A percentile compares a stretch with the other conserved stretches of the same genome.
phyloP scores from a whole-genome alignment of 257 asterid species.

The Asclepias syriaca region DNA sequence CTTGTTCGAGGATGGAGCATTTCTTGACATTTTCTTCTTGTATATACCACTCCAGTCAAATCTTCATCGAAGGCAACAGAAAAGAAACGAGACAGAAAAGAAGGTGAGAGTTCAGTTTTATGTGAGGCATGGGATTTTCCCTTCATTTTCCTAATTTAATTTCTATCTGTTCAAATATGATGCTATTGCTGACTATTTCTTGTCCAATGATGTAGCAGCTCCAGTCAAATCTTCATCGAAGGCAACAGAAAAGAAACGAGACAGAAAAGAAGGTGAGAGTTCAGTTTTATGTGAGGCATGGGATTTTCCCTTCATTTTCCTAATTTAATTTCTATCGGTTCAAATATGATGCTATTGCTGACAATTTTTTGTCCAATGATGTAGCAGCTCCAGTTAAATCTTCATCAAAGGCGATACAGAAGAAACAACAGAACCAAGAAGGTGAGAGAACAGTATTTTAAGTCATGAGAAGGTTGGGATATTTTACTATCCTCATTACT shows the following conservation, averaged over 20 bases:
- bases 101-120: conserved; percentile 22
- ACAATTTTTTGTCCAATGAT: neutral
- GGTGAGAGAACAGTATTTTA: conserved; percentile 17
- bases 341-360: neutral
- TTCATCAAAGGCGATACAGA: conserved; percentile 22
- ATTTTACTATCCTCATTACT: neutral
- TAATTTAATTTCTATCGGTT: neutral
- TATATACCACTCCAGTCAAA: conserved; percentile 10
- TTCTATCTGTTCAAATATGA: neutral
- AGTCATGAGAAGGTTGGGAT: neutral
- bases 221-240: conserved; percentile 22
- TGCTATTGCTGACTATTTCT: neutral
- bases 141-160: neutral
- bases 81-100: conserved; percentile 27
- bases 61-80: conserved; percentile 22
- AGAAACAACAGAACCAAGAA: conserved; percentile 27
- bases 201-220: conserved; percentile 19
- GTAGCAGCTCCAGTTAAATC: conserved; percentile 28
- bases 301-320: neutral
- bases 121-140: neutral
- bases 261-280: conserved; percentile 33
- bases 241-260: conserved; percentile 21
- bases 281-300: neutral
- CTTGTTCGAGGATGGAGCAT: neutral
- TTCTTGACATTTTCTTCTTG: neutral